phyloP scores from a whole-genome alignment of 2,329 filamentous ascomycete genomes.

The Ascochyta viciae-villosae region DNA sequence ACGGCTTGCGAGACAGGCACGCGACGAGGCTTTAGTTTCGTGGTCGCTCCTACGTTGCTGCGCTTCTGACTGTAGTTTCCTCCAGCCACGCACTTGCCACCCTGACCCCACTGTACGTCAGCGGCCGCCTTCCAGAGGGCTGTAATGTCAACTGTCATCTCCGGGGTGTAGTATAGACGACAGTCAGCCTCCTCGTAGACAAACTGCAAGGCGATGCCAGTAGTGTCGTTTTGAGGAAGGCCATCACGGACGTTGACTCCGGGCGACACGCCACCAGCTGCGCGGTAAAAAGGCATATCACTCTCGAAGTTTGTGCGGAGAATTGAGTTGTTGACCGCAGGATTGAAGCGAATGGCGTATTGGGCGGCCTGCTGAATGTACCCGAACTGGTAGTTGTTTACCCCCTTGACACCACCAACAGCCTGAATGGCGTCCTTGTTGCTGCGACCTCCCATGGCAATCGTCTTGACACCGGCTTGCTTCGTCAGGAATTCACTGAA shows the following conservation, averaged over 20 bases:
- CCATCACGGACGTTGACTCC: slow-evolving; percentile 48
- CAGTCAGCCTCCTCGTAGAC: slow-evolving; percentile 51
- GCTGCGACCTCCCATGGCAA: slow-evolving; percentile 59
- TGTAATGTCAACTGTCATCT: slow-evolving; percentile 51
- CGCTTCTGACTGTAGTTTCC: slow-evolving; percentile 33
- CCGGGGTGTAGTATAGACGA: slow-evolving; percentile 50
- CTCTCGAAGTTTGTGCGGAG: slow-evolving; percentile 34
- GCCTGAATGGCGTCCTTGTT: slow-evolving; percentile 60
- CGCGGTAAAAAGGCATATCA: slow-evolving; percentile 37
- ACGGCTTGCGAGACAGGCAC: slow-evolving; percentile 24
- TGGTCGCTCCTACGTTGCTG: slow-evolving; percentile 28
- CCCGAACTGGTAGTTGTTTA: slow-evolving; percentile 46
- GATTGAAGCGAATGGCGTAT: slow-evolving; percentile 30
- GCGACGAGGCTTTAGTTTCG: slow-evolving; percentile 30
- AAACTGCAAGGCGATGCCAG: slow-evolving; percentile 48
- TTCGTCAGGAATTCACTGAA: slow-evolving; percentile 63
- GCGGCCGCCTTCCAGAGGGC: slow-evolving; percentile 49
- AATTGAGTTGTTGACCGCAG: slow-evolving; percentile 34
- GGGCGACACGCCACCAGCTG: slow-evolving; percentile 13
- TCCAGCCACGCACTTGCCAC: slow-evolving; percentile 40
- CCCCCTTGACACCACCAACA: slow-evolving; percentile 62
- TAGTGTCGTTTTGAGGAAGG: slow-evolving; percentile 38
- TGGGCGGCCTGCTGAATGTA: slow-evolving; percentile 41
- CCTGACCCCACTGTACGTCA: slow-evolving; percentile 44
- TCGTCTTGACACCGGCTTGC: slow-evolving; percentile 61